A percentile compares a stretch with the other conserved stretches of the same genome.
Conservation (phyloP, 1,284 basidiomycete species). For the Boletus nobilissimus region DNA sequence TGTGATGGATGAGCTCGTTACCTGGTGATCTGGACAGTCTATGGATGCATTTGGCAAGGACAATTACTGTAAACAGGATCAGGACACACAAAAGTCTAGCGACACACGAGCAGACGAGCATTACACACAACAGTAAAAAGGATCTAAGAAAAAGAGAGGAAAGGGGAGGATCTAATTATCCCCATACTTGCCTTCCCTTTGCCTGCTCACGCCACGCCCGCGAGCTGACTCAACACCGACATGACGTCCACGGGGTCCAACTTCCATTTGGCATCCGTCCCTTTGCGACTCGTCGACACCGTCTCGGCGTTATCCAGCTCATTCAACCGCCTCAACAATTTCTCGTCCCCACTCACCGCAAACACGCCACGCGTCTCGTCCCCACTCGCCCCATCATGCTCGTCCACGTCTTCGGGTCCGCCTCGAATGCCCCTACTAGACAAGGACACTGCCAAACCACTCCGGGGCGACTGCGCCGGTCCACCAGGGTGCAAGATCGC, state of each 20-base stretch:
- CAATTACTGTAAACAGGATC: no score
- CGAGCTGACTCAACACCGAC: constrained; percentile 46
- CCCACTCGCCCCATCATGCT: constrained; percentile 20
- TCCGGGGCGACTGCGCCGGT: constrained; percentile 62
- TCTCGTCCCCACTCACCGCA: constrained; percentile 78
- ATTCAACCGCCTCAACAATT: constrained; percentile 75
- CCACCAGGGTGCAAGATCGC: constrained; percentile 77
- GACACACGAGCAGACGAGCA: not conserved
- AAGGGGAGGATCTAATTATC: no score
- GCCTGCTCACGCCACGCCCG: not conserved
- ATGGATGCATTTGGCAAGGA: no score
- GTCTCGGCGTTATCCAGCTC: constrained; percentile 79
- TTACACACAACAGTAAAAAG: not conserved
- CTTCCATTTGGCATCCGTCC: constrained; percentile 82
- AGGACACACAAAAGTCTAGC: no score
- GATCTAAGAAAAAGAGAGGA: not conserved
- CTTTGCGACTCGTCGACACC: constrained; percentile 70
- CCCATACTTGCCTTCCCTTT: no score
- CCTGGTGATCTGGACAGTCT: no score
- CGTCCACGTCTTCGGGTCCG: not conserved
- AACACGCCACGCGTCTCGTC: constrained; percentile 70
- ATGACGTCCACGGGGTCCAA: constrained; percentile 58
- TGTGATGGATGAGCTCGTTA: no score
- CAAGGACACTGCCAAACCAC: constrained; percentile 28
- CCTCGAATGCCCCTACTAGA: not conserved